phyloP scores from a whole-genome alignment of 1,139 yeast genomes.

The Geotrichum klebahnii region DNA sequence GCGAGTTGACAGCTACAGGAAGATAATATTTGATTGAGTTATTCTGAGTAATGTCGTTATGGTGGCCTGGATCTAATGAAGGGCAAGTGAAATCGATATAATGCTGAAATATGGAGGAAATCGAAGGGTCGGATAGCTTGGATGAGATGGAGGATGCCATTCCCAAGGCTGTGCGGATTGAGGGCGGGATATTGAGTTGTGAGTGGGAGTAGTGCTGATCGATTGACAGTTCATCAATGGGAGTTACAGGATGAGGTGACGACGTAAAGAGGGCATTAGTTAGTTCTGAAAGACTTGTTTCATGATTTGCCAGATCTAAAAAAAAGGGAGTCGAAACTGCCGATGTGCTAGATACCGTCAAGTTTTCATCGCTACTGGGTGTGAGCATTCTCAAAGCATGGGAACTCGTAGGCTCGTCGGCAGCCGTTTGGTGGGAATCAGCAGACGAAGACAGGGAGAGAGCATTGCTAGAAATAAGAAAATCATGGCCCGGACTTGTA shows the following conservation, averaged over 20 bases:
- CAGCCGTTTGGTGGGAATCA: constrained; percentile 1
- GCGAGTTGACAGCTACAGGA: constrained; percentile 17
- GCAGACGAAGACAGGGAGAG: not conserved
- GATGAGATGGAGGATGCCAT: constrained; percentile 5
- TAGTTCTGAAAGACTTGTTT: too few relatives aligned
- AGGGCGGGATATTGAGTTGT: constrained; percentile 1
- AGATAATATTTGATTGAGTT: constrained; percentile 13
- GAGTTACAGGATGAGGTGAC: too few relatives aligned
- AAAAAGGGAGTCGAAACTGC: too few relatives aligned
- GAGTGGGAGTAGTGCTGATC: not conserved
- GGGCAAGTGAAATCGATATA: constrained; percentile 18
- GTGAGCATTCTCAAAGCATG: too few relatives aligned
- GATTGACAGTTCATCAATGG: not conserved
- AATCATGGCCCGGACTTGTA: constrained; percentile 3
- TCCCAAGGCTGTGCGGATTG: constrained; percentile 7
- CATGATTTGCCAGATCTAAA: too few relatives aligned
- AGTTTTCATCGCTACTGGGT: not conserved
- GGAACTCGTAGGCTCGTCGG: not conserved
- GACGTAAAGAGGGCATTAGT: too few relatives aligned
- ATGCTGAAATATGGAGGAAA: constrained; percentile 11
- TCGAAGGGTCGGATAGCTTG: constrained; percentile 10
- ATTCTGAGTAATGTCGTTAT: constrained; percentile 2
- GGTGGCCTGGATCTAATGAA: constrained; percentile 14
- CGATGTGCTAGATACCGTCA: too few relatives aligned
- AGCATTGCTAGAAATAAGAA: not conserved